Conservation (phyloP, 192 early-diverging fungal species). For the Backusella tarrabulga region DNA sequence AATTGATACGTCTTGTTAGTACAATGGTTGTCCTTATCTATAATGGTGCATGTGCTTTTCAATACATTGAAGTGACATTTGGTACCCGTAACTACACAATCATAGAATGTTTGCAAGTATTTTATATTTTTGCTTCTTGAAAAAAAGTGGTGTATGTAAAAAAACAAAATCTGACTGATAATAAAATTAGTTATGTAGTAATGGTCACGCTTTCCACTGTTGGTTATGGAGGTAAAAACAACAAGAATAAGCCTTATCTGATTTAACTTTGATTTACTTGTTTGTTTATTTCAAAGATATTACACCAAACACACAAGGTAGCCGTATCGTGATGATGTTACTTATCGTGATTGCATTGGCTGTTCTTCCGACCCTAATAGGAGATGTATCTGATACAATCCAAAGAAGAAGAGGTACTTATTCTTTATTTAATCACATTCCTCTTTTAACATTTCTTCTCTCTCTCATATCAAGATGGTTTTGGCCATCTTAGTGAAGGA, state of each 20-base stretch:
- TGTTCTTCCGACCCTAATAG: slow-evolving; percentile 54
- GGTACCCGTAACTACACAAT: slow-evolving; percentile 19
- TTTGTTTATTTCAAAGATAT: slow-evolving; percentile 44
- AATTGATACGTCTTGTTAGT: slow-evolving; percentile 49
- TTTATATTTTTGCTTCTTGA: background rate
- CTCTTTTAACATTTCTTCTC: background rate
- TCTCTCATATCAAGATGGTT: slow-evolving; percentile 4
- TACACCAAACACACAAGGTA: slow-evolving; percentile 49
- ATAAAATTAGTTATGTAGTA: slow-evolving; percentile 48
- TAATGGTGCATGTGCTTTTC: slow-evolving; percentile 55
- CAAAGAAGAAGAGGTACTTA: slow-evolving; percentile 21
- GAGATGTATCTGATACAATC: slow-evolving; percentile 40
- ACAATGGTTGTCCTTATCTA: slow-evolving; percentile 54
- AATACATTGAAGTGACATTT: slow-evolving; percentile 58
- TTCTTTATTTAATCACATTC: background rate
- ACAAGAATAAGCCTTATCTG: background rate
- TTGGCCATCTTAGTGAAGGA: slow-evolving; percentile 14
- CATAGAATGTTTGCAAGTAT: slow-evolving; percentile 43
- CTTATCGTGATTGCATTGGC: slow-evolving; percentile 56
- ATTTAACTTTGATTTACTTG: background rate
- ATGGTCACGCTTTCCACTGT: slow-evolving; percentile 66
- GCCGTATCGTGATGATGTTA: slow-evolving; percentile 52
- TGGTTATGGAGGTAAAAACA: slow-evolving; percentile 52
- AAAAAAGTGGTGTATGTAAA: too few species aligned
- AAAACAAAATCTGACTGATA: background rate